These are phyloP conservation scores for Pseudocercospora pini-densiflorae DNA, from an alignment of 2,329 filamentous ascomycete genomes.

Conservation along the genomic window DNA sequence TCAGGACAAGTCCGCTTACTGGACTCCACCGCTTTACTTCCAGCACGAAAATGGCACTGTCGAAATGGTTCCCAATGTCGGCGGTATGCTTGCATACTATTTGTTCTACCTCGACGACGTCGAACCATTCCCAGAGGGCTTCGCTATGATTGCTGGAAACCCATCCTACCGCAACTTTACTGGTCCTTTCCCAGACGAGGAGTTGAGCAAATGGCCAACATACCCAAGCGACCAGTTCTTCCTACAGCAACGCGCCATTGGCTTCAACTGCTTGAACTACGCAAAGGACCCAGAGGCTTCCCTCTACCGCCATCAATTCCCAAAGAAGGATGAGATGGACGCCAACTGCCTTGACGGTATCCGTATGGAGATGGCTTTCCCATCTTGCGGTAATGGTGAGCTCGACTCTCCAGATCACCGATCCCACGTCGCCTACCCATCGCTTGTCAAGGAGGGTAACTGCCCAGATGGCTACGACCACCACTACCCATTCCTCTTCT, in stretches of 20 bases:
- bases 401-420: constrained; percentile 59
- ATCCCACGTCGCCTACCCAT: constrained; percentile 77
- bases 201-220: constrained; percentile 71
- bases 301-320: constrained; percentile 79
- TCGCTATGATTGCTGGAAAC: constrained; percentile 82
- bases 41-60: constrained; percentile 68
- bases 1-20: constrained; percentile 88
- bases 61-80: constrained; percentile 72
- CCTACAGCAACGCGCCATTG: constrained; percentile 78
- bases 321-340: constrained; percentile 79
- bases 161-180: constrained; percentile 70
- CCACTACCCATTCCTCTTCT: constrained; percentile 77
- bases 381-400: constrained; percentile 81
- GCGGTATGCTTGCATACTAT: constrained; percentile 91
- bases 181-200: constrained; percentile 67
- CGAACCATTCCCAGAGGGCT: constrained; percentile 74
- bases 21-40: constrained; percentile 79
- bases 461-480: constrained; percentile 73
- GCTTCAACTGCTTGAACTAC: constrained; percentile 97
- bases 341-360: constrained; percentile 80
- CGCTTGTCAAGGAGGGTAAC: constrained; percentile 73
- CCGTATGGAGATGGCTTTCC: constrained; percentile 84
- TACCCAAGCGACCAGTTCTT: constrained; percentile 70
- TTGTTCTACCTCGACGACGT: constrained; percentile 70
- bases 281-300: constrained; percentile 67